A percentile compares a stretch with the other conserved stretches of the same genome.
Evolutionary conservation across 768 basidiomycete species (phyloP).

Genomic region (Amanita inopinata): DNA sequence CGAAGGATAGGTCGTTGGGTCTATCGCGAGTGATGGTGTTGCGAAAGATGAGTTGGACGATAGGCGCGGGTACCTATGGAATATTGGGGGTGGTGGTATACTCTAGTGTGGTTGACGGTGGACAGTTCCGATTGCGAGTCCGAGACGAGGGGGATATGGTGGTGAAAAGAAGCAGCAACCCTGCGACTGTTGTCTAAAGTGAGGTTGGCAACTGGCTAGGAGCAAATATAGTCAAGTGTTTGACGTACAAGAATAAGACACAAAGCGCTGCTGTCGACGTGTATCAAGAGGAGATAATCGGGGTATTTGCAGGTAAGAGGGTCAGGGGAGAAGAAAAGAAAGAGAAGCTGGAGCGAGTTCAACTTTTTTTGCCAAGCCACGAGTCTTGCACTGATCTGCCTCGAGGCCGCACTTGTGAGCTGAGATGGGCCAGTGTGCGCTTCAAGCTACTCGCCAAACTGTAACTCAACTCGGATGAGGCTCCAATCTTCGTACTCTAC

Average conservation of each 20-base stretch:
- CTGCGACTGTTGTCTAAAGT: slow-evolving; percentile 1
- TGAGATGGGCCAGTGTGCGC: too few species aligned
- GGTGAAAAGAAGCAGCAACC: not conserved
- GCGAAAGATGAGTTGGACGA: too few species aligned
- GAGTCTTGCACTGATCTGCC: not conserved
- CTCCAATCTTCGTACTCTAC: not conserved
- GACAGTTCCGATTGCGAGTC: not conserved
- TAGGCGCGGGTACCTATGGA: too few species aligned
- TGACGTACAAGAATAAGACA: not conserved
- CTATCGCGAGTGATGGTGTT: too few species aligned
- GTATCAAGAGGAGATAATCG: not conserved
- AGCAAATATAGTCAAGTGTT: too few species aligned
- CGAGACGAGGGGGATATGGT: not conserved
- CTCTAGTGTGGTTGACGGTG: not conserved
- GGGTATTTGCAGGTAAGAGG: not conserved
- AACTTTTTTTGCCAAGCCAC: slow-evolving; percentile 1
- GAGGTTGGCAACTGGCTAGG: not conserved
- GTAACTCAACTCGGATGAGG: not conserved
- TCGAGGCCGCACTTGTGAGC: not conserved
- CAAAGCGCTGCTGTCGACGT: not conserved
- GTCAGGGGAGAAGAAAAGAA: not conserved
- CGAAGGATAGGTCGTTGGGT: slow-evolving; percentile 1
- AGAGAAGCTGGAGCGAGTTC: not conserved
- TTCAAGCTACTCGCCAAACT: too few species aligned
- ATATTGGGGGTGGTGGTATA: too few species aligned